Evolutionary conservation across 2,329 filamentous ascomycete genomes (phyloP).

Genomic region (Fusarium guadeloupense): DNA sequence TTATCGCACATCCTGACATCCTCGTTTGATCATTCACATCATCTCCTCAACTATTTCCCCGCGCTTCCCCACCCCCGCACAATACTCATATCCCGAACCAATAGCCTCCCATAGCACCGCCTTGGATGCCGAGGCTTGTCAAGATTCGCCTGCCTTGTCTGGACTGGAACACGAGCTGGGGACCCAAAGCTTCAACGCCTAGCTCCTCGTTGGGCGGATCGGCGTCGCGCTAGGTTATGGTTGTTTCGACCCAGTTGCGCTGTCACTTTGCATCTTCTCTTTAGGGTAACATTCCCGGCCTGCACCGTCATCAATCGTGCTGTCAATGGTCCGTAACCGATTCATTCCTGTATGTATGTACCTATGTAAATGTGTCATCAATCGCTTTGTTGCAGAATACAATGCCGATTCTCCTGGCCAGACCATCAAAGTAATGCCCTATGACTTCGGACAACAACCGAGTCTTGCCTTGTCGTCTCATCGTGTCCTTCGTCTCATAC

Average conservation of each 20-base stretch:
- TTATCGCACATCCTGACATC: too few relatives aligned
- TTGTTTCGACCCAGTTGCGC: slow-evolving; percentile 31
- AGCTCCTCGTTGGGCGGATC: slow-evolving; percentile 11
- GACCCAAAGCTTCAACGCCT: neutral
- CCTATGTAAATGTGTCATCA: neutral
- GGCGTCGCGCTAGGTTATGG: slow-evolving; percentile 28
- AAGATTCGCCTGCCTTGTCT: neutral
- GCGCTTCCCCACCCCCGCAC: slow-evolving; percentile 31
- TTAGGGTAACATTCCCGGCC: slow-evolving; percentile 11
- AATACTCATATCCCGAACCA: slow-evolving; percentile 19
- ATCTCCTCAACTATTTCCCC: slow-evolving; percentile 13
- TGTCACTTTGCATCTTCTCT: slow-evolving; percentile 7
- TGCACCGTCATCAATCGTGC: neutral
- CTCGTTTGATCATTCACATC: too few relatives aligned
- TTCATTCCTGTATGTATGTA: too few relatives aligned
- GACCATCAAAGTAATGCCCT: neutral
- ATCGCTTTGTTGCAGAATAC: neutral
- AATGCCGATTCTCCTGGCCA: neutral
- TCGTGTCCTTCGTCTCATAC: slow-evolving; percentile 3
- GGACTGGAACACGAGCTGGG: neutral
- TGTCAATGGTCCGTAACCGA: neutral
- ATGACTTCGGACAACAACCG: slow-evolving; percentile 35
- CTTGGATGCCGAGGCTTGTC: slow-evolving; percentile 35
- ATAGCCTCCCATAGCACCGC: slow-evolving; percentile 14
- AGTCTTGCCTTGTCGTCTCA: slow-evolving; percentile 19